These are phyloP conservation scores for Hordeum vulgare DNA, from an alignment of 176 grass and related monocot genomes.

Conservation along the genomic window DNA sequence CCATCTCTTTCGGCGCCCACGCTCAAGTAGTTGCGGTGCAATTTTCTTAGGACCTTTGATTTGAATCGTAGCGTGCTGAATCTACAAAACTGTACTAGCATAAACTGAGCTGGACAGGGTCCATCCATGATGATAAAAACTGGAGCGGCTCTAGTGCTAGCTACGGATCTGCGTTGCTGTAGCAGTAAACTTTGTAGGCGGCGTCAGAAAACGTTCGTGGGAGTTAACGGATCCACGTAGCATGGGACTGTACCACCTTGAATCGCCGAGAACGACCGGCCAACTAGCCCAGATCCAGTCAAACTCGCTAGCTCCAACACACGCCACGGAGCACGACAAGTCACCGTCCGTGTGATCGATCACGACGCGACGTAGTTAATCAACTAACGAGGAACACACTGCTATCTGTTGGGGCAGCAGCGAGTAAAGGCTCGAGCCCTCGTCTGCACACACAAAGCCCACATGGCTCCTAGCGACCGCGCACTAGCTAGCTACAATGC, in stretches of 20 bases:
- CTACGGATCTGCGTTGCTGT: background rate
- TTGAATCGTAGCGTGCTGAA: background rate
- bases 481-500: background rate
- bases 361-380: background rate
- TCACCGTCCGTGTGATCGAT: background rate
- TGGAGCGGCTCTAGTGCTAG: no score
- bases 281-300: background rate
- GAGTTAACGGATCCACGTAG: background rate
- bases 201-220: background rate
- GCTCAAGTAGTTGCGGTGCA: background rate
- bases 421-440: background rate
- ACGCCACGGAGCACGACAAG: background rate
- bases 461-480: background rate
- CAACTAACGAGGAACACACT: background rate
- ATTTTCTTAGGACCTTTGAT: background rate
- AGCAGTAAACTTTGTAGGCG: background rate
- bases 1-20: conserved; percentile 17
- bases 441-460: background rate
- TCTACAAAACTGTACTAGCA: background rate
- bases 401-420: background rate
- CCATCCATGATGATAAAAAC: background rate
- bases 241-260: conserved; percentile 6
- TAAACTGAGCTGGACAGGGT: background rate
- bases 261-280: background rate
- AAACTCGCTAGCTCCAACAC: background rate